Percentiles rank a stretch among this genome's conserved stretches.
phyloP scores from a whole-genome alignment of 768 basidiomycete genomes.

The Pleurotus pulmonarius region DNA sequence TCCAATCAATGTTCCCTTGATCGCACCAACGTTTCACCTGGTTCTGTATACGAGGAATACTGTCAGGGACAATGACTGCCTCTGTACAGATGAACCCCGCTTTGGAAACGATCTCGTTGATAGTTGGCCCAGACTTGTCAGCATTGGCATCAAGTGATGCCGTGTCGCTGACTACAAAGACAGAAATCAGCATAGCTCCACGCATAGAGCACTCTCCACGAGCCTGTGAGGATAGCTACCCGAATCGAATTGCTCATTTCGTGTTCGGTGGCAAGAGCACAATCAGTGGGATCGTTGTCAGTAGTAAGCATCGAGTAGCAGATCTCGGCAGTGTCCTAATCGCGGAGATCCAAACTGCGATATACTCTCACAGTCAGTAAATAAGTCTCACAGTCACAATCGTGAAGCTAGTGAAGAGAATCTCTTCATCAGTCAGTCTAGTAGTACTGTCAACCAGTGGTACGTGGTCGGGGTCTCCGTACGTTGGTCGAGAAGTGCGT shows the following conservation, averaged over 20 bases:
- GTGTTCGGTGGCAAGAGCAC: not conserved
- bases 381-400: not conserved
- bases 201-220: not conserved
- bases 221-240: conserved; percentile 5
- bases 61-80: conserved; percentile 62
- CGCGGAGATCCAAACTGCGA: not conserved
- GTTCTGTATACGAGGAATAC: conserved; percentile 45
- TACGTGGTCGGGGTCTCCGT: no score
- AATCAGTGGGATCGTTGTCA: not conserved
- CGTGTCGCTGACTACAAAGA: conserved; percentile 64
- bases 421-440: not conserved
- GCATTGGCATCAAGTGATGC: conserved; percentile 41
- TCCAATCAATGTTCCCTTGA: conserved; percentile 55
- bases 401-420: not conserved
- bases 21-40: conserved; percentile 43
- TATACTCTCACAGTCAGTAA: not conserved
- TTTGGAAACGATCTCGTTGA: conserved; percentile 44
- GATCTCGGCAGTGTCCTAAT: conserved; percentile 1
- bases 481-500: no score
- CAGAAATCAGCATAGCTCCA: not conserved
- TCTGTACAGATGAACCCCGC: conserved; percentile 33
- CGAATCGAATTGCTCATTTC: not conserved
- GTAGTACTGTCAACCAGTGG: not conserved
- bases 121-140: conserved; percentile 67
- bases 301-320: not conserved